Evolutionary conservation across 768 basidiomycete genomes (phyloP).

Genomic region (Lentinula raphanica): DNA sequence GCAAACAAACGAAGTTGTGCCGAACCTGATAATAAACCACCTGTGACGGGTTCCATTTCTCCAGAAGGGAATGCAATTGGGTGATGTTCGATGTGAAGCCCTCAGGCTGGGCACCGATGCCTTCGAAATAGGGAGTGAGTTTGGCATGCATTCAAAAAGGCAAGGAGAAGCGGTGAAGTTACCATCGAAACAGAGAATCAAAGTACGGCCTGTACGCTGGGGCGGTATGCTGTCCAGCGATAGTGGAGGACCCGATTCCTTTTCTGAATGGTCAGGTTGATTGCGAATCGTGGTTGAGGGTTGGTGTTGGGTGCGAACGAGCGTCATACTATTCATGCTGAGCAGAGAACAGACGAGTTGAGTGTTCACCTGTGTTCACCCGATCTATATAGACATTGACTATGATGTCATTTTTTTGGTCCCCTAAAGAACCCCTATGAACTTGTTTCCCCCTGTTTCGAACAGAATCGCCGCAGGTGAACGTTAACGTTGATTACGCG

Average conservation of each 20-base stretch:
- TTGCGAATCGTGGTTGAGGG: not conserved
- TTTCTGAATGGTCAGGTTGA: not conserved
- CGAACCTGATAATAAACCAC: slow-evolving; percentile 54
- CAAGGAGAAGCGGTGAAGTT: not conserved
- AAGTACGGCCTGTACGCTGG: slow-evolving; percentile 26
- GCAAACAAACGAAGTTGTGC: not conserved
- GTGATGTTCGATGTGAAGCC: slow-evolving; percentile 53
- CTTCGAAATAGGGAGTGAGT: not conserved
- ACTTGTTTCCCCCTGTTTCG: no score
- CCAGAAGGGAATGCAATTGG: slow-evolving; percentile 42
- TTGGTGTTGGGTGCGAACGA: not conserved
- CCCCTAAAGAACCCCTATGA: no score
- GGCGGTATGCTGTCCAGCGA: not conserved
- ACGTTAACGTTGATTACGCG: no score
- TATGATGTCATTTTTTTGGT: no score
- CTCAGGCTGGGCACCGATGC: slow-evolving; percentile 50
- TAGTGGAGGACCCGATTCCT: not conserved
- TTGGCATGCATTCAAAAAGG: not conserved
- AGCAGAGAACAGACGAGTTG: not conserved
- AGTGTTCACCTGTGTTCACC: no score
- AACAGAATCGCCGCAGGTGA: no score
- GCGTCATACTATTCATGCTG: not conserved
- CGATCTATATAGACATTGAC: no score
- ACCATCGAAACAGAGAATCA: slow-evolving; percentile 52
- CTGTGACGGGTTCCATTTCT: slow-evolving; percentile 48